Conservation (phyloP, 2,329 filamentous ascomycete species). For the Escovopsis sp. region DNA sequence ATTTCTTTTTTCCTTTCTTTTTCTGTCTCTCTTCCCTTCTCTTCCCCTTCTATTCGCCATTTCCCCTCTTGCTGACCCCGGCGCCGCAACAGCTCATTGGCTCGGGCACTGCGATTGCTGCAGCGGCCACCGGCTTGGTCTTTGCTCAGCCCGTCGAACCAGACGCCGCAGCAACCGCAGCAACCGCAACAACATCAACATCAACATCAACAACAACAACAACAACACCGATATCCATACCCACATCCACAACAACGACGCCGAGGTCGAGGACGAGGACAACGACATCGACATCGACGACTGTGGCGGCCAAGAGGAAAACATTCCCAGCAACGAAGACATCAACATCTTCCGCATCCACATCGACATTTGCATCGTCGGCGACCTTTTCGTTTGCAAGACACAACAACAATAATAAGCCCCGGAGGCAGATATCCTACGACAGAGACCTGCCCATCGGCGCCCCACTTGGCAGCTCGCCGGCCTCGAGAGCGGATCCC, state of each 20-base stretch:
- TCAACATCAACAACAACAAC: not conserved
- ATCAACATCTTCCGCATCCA: slow-evolving; percentile 10
- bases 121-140: slow-evolving; percentile 41
- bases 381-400: too few relatives aligned
- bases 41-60: too few relatives aligned
- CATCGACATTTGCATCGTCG: too few relatives aligned
- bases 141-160: slow-evolving; percentile 39
- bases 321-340: slow-evolving; percentile 1
- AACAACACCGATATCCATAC: too few relatives aligned
- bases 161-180: slow-evolving; percentile 7
- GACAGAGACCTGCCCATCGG: slow-evolving; percentile 20
- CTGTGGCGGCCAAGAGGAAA: too few relatives aligned
- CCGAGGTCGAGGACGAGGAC: too few relatives aligned
- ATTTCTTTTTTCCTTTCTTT: slow-evolving; percentile 8
- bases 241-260: too few relatives aligned
- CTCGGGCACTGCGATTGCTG: slow-evolving; percentile 45
- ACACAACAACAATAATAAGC: too few relatives aligned
- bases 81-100: slow-evolving; percentile 35
- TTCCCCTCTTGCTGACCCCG: too few relatives aligned
- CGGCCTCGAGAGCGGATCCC: slow-evolving; percentile 27
- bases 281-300: slow-evolving; percentile 4
- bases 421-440: slow-evolving; percentile 16
- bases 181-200: not conserved
- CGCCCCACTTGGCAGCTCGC: slow-evolving; percentile 11
- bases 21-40: too few relatives aligned